These are phyloP conservation scores for Nakazawaea ernobii DNA, from an alignment of 805 yeast genomes.

Conservation along the genomic window DNA sequence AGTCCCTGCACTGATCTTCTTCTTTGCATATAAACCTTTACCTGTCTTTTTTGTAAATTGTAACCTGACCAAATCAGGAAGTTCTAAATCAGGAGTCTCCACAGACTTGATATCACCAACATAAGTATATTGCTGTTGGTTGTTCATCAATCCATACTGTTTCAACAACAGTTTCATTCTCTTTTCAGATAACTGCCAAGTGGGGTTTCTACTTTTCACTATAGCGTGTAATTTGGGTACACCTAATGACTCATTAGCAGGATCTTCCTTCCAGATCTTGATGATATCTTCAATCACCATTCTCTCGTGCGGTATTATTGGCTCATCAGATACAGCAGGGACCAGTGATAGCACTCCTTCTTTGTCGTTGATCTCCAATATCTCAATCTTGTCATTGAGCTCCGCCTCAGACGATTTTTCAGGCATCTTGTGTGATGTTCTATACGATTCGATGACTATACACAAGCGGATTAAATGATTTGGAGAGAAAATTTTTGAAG, in stretches of 20 bases:
- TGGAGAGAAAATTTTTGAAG: neutral
- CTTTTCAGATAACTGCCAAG: slow-evolving; percentile 60
- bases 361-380: slow-evolving; percentile 24
- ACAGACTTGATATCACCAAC: slow-evolving; percentile 48
- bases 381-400: slow-evolving; percentile 17
- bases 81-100: slow-evolving; percentile 36
- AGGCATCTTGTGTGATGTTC: neutral
- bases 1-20: slow-evolving; percentile 34
- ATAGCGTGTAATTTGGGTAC: slow-evolving; percentile 44
- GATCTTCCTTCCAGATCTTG: slow-evolving; percentile 62
- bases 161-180: slow-evolving; percentile 50
- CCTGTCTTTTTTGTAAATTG: slow-evolving; percentile 50
- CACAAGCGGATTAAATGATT: neutral
- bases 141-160: slow-evolving; percentile 46
- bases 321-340: slow-evolving; percentile 10
- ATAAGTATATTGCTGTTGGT: slow-evolving; percentile 41
- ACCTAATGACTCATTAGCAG: slow-evolving; percentile 54
- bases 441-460: neutral
- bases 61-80: slow-evolving; percentile 36
- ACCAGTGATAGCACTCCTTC: neutral
- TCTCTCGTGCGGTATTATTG: slow-evolving; percentile 33
- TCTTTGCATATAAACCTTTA: slow-evolving; percentile 53
- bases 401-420: neutral
- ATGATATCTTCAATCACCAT: slow-evolving; percentile 58
- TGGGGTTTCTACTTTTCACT: slow-evolving; percentile 45